Percentiles rank a stretch among this genome's conserved stretches.
These are phyloP conservation scores for Rhododendron griersonianum DNA, from an alignment of 148 eudicot genomes.

Conservation along the genomic window DNA sequence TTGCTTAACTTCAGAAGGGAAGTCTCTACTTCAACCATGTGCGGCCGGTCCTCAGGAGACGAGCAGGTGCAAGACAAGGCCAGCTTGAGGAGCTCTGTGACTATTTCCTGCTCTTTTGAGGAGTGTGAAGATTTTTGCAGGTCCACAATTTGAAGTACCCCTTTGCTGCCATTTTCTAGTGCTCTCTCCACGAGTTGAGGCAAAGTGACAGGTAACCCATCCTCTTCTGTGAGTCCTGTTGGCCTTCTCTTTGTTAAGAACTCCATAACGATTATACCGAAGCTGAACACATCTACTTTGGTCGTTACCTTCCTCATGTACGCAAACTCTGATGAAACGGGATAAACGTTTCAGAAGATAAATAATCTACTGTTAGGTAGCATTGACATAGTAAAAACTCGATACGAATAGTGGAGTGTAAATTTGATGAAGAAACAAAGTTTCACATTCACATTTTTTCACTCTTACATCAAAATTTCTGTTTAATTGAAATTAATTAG, in stretches of 20 bases:
- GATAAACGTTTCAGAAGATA: neutral
- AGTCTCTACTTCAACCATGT: constrained; percentile 49
- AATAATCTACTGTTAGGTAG: neutral
- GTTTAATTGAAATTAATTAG: neutral
- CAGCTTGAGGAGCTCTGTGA: constrained; percentile 54
- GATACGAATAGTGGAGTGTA: neutral
- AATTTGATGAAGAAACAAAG: neutral
- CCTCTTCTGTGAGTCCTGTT: constrained; percentile 49
- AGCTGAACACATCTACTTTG: constrained; percentile 89
- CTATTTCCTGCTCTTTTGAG: constrained; percentile 37
- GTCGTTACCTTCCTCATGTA: constrained; percentile 81
- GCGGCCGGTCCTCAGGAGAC: constrained; percentile 63
- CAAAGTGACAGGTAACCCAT: constrained; percentile 57
- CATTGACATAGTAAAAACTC: neutral
- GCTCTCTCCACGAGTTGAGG: constrained; percentile 52
- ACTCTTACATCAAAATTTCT: neutral
- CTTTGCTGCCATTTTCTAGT: constrained; percentile 28
- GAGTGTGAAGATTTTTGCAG: constrained; percentile 35
- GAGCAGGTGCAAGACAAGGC: constrained; percentile 67
- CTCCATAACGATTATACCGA: constrained; percentile 76
- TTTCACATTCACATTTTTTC: neutral
- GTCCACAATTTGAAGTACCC: constrained; percentile 44
- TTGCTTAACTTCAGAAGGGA: constrained; percentile 48
- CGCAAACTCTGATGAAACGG: constrained; percentile 59
- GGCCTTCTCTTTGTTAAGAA: constrained; percentile 65